These are phyloP conservation scores for Ganoderma sinense DNA, from an alignment of 1,284 basidiomycete genomes.

Conservation along the genomic window DNA sequence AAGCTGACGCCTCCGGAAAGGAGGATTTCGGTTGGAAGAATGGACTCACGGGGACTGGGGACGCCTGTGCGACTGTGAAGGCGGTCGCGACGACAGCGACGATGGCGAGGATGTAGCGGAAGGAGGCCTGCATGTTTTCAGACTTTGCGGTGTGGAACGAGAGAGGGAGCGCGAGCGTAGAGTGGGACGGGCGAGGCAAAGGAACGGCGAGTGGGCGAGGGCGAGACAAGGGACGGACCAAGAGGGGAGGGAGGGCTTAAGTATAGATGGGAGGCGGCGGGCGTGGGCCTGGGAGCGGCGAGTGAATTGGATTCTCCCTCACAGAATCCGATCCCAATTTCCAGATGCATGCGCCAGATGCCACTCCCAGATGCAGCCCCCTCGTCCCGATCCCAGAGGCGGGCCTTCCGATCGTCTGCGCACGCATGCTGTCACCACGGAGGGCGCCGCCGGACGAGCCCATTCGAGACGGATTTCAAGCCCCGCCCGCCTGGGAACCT, in stretches of 20 bases:
- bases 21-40: background rate
- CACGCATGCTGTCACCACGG: background rate
- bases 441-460: background rate
- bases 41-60: conserved; percentile 25
- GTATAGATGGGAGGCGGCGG: conserved; percentile 16
- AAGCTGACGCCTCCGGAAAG: background rate
- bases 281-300: conserved; percentile 8
- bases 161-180: conserved; percentile 3
- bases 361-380: background rate
- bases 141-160: background rate
- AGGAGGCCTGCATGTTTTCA: conserved; percentile 23
- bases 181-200: conserved; percentile 7
- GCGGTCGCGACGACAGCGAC: conserved; percentile 26
- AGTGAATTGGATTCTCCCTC: conserved; percentile 1
- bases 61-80: conserved; percentile 26
- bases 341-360: background rate
- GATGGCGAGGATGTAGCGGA: conserved; percentile 27
- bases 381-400: background rate
- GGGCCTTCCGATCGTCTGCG: background rate
- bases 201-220: conserved; percentile 8
- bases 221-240: conserved; percentile 7
- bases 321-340: background rate
- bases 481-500: conserved; percentile 1
- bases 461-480: conserved; percentile 1
- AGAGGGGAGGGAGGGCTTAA: conserved; percentile 20